Evolutionary conservation across 129 eudicot species (phyloP), one percentile per base, ranked within the genome.

Genomic region (Daucus carota): DNA sequence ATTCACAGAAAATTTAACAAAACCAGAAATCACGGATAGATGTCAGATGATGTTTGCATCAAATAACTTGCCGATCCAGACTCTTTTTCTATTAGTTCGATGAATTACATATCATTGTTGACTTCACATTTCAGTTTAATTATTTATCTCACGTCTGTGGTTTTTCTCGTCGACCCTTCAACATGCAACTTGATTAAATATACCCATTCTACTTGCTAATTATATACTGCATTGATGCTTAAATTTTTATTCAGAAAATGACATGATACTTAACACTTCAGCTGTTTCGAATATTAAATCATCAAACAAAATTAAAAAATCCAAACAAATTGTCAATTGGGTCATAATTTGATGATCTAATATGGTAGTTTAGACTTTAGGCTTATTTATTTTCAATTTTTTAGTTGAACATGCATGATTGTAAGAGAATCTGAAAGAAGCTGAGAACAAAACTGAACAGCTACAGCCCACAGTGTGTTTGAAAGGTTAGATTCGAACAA

Each of bases 401-500:
- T 1, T 22, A 54, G 4, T 52, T 54, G 63, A 54, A 54, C 13
- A 20, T 22, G 62, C 62, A 52, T 22, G 62, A 54, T 57, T 24
- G 13, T 5, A 36, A 36, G 40, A 36, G 65, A 57, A 57, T 57
- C 65, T 57, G 4, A 22, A 52, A n/a, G 26, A 7, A n/a, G 29
- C 62, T 22, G 4, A 54, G 14, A 7, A 54, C 62, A n/a, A 22
- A 5, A 5, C 6, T 54, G 29, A 54, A 57, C 31, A 57, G 65
- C 65, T 24, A 57, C 65, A 57, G 65, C 65, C 65, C 65, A 57
- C 31, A 57, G 65, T n/a, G 65, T 57, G 65, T 24, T 24, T 57
- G 65, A 57, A 57, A 57, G 65, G 65, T 57, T 57, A 57, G 62
- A 57, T 57, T 57, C 65, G n/a, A 54, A 54, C n/a, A 54, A n/a